Conservation (phyloP, 352 stramenopile species). For the Phytophthora podocarpi region DNA sequence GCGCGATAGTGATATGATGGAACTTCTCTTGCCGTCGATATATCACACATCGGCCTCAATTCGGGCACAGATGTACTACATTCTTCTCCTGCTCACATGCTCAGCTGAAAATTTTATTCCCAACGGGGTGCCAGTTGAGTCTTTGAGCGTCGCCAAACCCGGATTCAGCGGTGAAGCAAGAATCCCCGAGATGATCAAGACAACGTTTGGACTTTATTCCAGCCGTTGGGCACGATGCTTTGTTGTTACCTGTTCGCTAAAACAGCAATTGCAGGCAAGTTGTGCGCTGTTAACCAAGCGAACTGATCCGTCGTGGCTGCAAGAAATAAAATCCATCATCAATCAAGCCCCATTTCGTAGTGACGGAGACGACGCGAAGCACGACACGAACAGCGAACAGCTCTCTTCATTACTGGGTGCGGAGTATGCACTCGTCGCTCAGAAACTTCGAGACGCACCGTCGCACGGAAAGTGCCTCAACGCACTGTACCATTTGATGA, state of each 20-base stretch:
- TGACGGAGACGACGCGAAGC: neutral
- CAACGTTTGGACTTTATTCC: conserved; percentile 52
- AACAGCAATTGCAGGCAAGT: conserved; percentile 20
- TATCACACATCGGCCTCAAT: conserved; percentile 46
- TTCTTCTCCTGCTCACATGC: conserved; percentile 64
- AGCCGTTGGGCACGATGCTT: conserved; percentile 43
- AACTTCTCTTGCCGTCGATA: conserved; percentile 38
- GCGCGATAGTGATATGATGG: conserved; percentile 26
- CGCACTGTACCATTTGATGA: conserved; percentile 60
- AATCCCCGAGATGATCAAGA: conserved; percentile 34
- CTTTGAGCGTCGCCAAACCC: neutral
- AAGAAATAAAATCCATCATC: conserved; percentile 24
- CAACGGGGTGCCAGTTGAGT: neutral
- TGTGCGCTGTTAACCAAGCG: conserved; percentile 11
- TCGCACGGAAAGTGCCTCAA: conserved; percentile 74
- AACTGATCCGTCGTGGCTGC: conserved; percentile 23
- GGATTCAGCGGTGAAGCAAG: conserved; percentile 14
- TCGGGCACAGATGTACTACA: conserved; percentile 65
- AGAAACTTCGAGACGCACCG: conserved; percentile 42
- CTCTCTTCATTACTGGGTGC: neutral
- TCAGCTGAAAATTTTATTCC: conserved; percentile 48
- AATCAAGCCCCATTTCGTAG: conserved; percentile 1
- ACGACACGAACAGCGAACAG: neutral
- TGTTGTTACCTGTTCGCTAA: conserved; percentile 26
- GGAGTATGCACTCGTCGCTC: conserved; percentile 36